Percentiles rank a stretch among this genome's conserved stretches.
Conservation (phyloP, 345 rosid species). For the Fremontodendron californicum region DNA sequence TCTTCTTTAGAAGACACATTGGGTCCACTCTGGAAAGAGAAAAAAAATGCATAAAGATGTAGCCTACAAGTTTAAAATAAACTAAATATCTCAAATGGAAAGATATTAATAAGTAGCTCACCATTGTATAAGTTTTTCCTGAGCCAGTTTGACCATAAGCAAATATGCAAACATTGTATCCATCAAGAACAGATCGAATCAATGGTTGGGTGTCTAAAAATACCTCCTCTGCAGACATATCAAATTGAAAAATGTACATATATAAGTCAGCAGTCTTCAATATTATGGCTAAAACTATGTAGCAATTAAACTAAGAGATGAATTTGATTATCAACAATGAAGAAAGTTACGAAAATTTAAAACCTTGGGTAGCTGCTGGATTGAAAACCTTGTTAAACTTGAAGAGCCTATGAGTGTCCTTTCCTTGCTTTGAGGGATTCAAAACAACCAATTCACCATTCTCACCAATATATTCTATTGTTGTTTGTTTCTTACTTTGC, state of each 20-base stretch:
- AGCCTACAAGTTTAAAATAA: slow-evolving; percentile 8
- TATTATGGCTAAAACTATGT: background rate
- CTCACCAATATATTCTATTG: slow-evolving; percentile 76
- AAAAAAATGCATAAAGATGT: slow-evolving; percentile 5
- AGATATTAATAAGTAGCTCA: slow-evolving; percentile 21
- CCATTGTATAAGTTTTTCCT: slow-evolving; percentile 99
- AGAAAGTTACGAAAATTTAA: slow-evolving; percentile 3
- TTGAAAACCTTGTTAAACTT: slow-evolving; percentile 90
- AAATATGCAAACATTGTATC: slow-evolving; percentile 92
- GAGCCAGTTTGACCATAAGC: slow-evolving; percentile 99
- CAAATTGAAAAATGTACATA: background rate
- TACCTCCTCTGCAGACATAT: slow-evolving; percentile 66
- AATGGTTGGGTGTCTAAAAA: slow-evolving; percentile 85
- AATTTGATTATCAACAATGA: background rate
- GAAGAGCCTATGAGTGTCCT: slow-evolving; percentile 70
- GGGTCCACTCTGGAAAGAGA: slow-evolving; percentile 78
- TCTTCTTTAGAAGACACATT: slow-evolving; percentile 64
- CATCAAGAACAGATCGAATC: slow-evolving; percentile 93
- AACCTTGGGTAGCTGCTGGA: slow-evolving; percentile 84
- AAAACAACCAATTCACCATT: slow-evolving; percentile 86
- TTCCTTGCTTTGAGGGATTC: slow-evolving; percentile 79
- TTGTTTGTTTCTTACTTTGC: slow-evolving; percentile 65
- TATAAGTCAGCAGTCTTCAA: background rate
- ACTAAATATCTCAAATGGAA: slow-evolving; percentile 8
- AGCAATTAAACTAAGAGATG: background rate